A percentile compares a stretch with the other conserved stretches of the same genome.
phyloP scores from a whole-genome alignment of 2,329 filamentous ascomycete genomes.

The Penicillium verrucosum region DNA sequence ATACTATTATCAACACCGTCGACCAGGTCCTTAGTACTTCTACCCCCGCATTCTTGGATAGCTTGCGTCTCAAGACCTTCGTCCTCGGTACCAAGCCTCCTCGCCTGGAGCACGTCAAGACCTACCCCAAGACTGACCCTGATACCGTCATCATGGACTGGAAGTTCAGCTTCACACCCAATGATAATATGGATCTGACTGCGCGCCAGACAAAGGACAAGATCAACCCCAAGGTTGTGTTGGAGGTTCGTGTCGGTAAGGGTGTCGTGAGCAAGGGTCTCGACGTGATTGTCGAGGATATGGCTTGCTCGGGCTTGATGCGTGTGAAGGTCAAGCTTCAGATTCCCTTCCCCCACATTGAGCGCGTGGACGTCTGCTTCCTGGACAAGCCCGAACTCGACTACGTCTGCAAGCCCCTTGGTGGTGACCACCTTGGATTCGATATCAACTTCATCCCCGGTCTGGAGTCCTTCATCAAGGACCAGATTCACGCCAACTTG shows the following conservation, averaged over 20 bases:
- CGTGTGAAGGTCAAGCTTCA: conserved; percentile 96
- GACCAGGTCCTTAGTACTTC: conserved; percentile 93
- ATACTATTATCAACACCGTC: conserved; percentile 88
- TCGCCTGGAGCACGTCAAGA: conserved; percentile 95
- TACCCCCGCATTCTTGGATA: conserved; percentile 89
- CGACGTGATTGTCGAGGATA: conserved; percentile 96
- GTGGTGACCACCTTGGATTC: conserved; percentile 91
- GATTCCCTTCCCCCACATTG: conserved; percentile 90
- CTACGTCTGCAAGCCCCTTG: conserved; percentile 96
- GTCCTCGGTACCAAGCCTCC: conserved; percentile 93
- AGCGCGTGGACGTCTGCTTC: conserved; percentile 93
- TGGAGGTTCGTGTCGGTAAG: conserved; percentile 92
- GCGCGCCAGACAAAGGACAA: conserved; percentile 87
- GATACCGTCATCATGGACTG: conserved; percentile 98
- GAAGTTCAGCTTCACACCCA: conserved; percentile 99
- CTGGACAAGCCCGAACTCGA: conserved; percentile 84
- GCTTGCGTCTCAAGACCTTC: conserved; percentile 88
- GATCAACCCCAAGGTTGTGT: conserved; percentile 92
- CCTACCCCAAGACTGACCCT: conserved; percentile 91
- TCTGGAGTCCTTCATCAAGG: conserved; percentile 87
- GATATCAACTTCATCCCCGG: conserved; percentile 99
- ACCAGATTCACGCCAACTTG: conserved; percentile 91
- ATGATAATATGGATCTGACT: conserved; percentile 89
- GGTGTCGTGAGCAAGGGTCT: conserved; percentile 95
- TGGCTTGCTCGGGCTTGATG: conserved; percentile 95